Evolutionary conservation across 208 protist species (phyloP), one percentile per base, ranked within the genome.

Genomic region (Wallacemonas sp.): DNA sequence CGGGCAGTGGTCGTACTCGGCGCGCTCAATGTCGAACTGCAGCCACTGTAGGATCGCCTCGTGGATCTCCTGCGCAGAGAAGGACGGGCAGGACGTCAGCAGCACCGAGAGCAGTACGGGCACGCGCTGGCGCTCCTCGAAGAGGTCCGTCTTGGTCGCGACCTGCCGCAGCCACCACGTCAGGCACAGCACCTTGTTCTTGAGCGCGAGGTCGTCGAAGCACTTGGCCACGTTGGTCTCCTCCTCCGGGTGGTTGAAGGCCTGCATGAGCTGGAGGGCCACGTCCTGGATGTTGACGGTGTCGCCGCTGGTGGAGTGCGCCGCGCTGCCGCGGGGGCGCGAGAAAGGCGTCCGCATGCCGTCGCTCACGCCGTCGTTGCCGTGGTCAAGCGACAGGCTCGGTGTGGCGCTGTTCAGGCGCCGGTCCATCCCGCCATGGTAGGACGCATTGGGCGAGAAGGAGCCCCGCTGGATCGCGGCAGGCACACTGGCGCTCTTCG

Each of bases 161-260:
- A 77, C 82, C 39, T 83, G 74, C 23, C 89, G 83, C 68, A 95
- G 72, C 86, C 89, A 95, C 84, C 86, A 91, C 23, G 89, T 95
- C 25, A 95, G 72, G 63, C 81, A 87, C 25, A 90, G 64, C 48
- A 95, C 84, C 55, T 84, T 82, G 73, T 87, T 87, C 64, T 78
- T 79, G 31, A 90, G 65, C 20, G 70, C 79, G 76, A 94, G 88
- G 33, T 77, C 74, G 0, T 68, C 64, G 20, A 90, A 67, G 67
- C 73, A 75, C 36, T 72, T 71, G 67, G 82, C 61, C 33, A 84
- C 73, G 22, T 73, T 79, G 29, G 68, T 57, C 44, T 75, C 69
- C 61, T 86, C 73, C 44, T 76, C 70, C 4, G 79, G 68, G 68
- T 82, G 65, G 74, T 79, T 78, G 72, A 89, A 92, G 45, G 74